Base-by-base conservation (phyloP, 495 filamentous ascomycete genomes). In the Amniculicola lignicola region DNA sequence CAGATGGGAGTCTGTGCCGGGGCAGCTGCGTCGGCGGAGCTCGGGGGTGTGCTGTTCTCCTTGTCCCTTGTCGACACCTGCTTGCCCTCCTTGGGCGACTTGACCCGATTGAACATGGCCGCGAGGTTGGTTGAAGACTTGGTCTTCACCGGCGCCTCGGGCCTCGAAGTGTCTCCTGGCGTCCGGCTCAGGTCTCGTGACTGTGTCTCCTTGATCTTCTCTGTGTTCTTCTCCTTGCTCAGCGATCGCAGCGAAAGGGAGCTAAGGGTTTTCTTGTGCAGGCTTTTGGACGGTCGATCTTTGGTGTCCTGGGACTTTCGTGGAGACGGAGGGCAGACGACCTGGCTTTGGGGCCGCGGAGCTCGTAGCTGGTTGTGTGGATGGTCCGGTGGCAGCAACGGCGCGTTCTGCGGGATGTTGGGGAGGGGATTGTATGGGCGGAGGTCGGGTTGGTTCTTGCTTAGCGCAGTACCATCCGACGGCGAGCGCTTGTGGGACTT, bases 61-160 rank as follows among this genome's bases (percentile, higher is more conserved):
- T 94, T 92, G 60, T 93, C 84, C 67, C 83, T 88, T 3, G 75
- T 15, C 15, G 46, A 22, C 11, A 27, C 22, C 6, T 43, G 67
- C 60, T 64, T 74, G 23, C 77, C 54, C 47, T 76, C 79, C 67
- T 83, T 86, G 11, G 76, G 74, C 9, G 80, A 77, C 56, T 82
- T 85, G 16, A 81, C 79, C 35, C 81, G 77, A 16, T 71, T 77
- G 42, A 85, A 76, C 9, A 88, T 79, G 3, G 76, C 83, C 0
- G 82, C 79, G 3, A 95, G 74, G 64, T 87, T 91, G 40, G 87
- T 90, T 3, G 87, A 77, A 0, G 90, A 94, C 63, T 94, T 95
- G 15, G 82, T 79, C 75, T 92, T 94, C 70, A 90, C 91, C 5
- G 85, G 83, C 5, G 85, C 82, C 51, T 82, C 86, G n/a, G 35